Conservation (phyloP, 2,329 filamentous ascomycete genomes). For the Pyrenochaeta sp. region DNA sequence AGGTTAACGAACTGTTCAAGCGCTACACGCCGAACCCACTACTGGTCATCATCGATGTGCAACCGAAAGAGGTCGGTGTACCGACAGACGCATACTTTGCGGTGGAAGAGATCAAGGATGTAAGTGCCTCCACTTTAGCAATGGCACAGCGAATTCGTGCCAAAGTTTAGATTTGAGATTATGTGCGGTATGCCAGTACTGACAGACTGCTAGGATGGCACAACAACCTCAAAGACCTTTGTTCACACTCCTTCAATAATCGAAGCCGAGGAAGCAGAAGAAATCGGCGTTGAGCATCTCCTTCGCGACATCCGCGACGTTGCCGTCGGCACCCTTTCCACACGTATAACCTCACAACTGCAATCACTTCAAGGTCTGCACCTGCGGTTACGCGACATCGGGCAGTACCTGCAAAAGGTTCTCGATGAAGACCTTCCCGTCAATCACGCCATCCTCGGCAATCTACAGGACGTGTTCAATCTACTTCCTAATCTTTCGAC, state of each 20-base stretch:
- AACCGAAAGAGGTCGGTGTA: constrained; percentile 96
- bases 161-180: neutral
- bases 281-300: constrained; percentile 97
- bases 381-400: constrained; percentile 92
- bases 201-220: constrained; percentile 76
- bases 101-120: constrained; percentile 99
- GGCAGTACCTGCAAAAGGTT: constrained; percentile 94
- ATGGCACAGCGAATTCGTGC: neutral
- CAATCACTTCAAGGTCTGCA: constrained; percentile 97
- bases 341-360: constrained; percentile 95
- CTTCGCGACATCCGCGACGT: constrained; percentile 98
- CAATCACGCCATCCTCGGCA: constrained; percentile 96
- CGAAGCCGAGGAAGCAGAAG: constrained; percentile 97
- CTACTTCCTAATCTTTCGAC: constrained; percentile 94
- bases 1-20: constrained; percentile 99
- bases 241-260: constrained; percentile 98
- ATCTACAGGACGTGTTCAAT: constrained; percentile 99
- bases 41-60: constrained; percentile 97
- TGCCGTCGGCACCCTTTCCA: constrained; percentile 94
- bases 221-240: constrained; percentile 95
- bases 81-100: constrained; percentile 99
- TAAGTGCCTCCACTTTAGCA: constrained; percentile 57
- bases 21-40: constrained; percentile 96
- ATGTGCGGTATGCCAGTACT: neutral
- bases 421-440: constrained; percentile 91